Evolutionary conservation across 78 protist genomes (phyloP).

Genomic region (Trichosphaerium sp.): DNA sequence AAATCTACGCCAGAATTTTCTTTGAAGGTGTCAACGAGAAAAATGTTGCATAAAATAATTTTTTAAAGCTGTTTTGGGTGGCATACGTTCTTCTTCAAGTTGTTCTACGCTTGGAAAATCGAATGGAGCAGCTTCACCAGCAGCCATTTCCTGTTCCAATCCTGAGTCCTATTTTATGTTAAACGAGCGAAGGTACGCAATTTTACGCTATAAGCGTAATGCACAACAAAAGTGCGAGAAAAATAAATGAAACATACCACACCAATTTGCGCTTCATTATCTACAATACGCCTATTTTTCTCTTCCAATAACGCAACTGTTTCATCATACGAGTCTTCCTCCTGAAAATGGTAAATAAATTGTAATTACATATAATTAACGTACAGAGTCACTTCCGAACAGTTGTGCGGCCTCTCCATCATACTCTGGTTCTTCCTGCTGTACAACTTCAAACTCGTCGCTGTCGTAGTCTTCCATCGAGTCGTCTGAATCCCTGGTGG

Average conservation of each 20-base stretch:
- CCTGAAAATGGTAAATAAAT: background rate
- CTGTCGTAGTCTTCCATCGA: slow-evolving; percentile 24
- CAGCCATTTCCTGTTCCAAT: background rate
- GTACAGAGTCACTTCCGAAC: background rate
- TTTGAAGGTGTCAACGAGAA: no score
- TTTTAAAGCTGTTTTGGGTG: no score
- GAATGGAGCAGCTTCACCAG: background rate
- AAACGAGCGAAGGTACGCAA: no score
- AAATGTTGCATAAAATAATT: no score
- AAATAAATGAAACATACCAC: background rate
- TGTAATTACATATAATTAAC: background rate
- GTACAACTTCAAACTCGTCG: slow-evolving; percentile 27
- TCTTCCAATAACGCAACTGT: slow-evolving; percentile 1
- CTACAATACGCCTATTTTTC: background rate
- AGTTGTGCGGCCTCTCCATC: background rate
- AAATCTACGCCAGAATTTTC: no score
- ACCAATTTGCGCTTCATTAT: background rate
- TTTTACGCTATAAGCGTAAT: no score
- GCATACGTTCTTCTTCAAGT: background rate
- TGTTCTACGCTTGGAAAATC: no score
- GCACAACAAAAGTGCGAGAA: background rate
- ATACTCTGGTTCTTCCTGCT: slow-evolving; percentile 15
- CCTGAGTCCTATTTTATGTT: no score
- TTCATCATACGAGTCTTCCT: background rate
- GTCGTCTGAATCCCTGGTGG: no score